Evolutionary conservation across 257 asterid species (phyloP), one percentile per base, ranked within the genome.

Genomic region (Jaltomata sinuosa): DNA sequence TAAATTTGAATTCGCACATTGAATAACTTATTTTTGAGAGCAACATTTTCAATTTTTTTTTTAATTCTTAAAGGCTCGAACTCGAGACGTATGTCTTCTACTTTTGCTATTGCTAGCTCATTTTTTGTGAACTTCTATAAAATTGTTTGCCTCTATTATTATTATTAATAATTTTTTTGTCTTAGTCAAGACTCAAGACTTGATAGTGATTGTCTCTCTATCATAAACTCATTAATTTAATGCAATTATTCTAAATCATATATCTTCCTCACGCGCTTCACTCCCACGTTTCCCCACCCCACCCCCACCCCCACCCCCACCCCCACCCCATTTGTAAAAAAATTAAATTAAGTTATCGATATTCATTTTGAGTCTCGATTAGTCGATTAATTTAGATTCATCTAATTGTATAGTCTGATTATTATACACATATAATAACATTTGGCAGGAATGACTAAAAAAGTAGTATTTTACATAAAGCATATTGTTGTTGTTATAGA

Each of bases 181-280:
- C 81, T 80, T 84, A 82, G 87, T 89, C 85, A 55, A 64, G 84
- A 76, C 83, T 89, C 82, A 52, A 82, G 84, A 76, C 77, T 85
- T 80, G 91, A 93, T 84, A 87, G 88, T 83, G 94, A 91, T 92
- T 87, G 92, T 88, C 90, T 87, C 67, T 88, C 40, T 74, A 74
- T 83, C 55, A 84, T 88, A 38, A 21, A 90, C 87, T 85, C 88
- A 84, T 82, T 87, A 49, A 36, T 81, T 83, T 85, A 68, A 88
- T 83, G 57, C 64, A 61, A 81, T 84, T 47, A 74, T 85, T n/a
- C 82, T 55, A 52, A 84, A 62, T 49, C 40, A 79, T 86, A 79
- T 61, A 40, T 89, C 68, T 61, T 68, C 87, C 85, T 54, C 80
- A 92, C 93, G 95, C 92, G 92, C 92, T 72, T 67, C 77, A 6